phyloP scores from a whole-genome alignment of 768 basidiomycete species.

The Hypsizygus marmoreus region DNA sequence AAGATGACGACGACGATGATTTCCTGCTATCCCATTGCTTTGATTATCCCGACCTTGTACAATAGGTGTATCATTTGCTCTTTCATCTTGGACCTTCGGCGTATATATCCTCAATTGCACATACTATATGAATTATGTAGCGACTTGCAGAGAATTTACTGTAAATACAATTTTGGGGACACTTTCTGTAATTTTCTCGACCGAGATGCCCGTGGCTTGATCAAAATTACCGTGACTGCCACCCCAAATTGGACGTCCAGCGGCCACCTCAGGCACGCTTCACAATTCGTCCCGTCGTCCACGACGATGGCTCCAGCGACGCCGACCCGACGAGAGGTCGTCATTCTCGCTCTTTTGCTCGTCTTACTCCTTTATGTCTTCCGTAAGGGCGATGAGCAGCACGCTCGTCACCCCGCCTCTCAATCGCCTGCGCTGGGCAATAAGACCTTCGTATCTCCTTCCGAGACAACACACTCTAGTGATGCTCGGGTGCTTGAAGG shows the following conservation, averaged over 20 bases:
- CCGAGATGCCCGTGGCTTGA: background rate
- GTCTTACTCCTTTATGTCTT: conserved; percentile 50
- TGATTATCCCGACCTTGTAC: conserved; percentile 15
- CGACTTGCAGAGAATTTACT: no score
- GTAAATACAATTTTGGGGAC: no score
- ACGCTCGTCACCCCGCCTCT: conserved; percentile 12
- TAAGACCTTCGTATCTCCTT: conserved; percentile 11
- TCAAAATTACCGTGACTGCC: no score
- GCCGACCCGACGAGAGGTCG: conserved; percentile 58
- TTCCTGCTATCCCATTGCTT: conserved; percentile 17
- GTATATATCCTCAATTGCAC: background rate
- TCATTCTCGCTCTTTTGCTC: conserved; percentile 52
- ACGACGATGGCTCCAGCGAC: conserved; percentile 34
- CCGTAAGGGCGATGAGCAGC: conserved; percentile 8
- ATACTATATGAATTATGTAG: no score
- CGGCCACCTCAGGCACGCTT: no score
- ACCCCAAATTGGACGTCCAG: no score
- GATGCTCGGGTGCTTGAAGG: conserved; percentile 20
- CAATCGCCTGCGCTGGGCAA: conserved; percentile 5
- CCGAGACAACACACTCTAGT: conserved; percentile 6
- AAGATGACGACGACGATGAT: conserved; percentile 18
- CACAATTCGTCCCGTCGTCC: no score
- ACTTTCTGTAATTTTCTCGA: no score
- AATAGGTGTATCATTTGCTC: conserved; percentile 1
- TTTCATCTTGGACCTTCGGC: background rate